Evolutionary conservation across 108 stramenopile species (phyloP), one percentile per base, ranked within the genome.

Genomic region (Stephanodiscus minutulus): DNA sequence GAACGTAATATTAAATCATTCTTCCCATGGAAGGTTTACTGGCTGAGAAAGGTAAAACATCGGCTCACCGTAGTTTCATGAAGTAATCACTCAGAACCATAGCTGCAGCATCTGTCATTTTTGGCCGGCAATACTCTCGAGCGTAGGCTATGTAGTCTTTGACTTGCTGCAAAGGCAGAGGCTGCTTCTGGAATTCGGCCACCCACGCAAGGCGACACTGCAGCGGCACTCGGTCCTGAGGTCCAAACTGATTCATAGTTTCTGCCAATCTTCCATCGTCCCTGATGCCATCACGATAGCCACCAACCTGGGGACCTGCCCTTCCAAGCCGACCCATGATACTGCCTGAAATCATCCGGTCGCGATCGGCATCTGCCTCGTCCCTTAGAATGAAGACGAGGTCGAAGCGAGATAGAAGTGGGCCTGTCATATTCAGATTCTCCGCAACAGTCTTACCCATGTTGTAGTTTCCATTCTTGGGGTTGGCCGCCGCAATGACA

Each of bases 401-500:
- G 77, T 99, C 99, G 72, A 99, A 99, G 2, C 99, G 88, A 8
- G 94, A 94, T 18, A 99, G 87, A 44, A 99, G 79, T 7, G 99
- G 97, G 25, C 96, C 84, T 18, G 92, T 85, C 95, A 99, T 94
- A 61, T 85, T 86, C 1, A 98, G 65, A 79, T 98, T 98, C 70
- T 98, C 98, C 0, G 91, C 88, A 1, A 99, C 96, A 33, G 92
- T 91, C 64, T 92, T 94, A 60, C 84, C 74, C 79, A 96, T 85
- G 66, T 97, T 88, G 82, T 98, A 99, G 60, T 89, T 90, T 24
- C 99, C 99, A 63, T 92, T 92, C 62, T 91, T 92, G 17, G 99
- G 99, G 81, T 99, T 99, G 11, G 99, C 99, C 1, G 99, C 99
- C 17, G 97, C 99, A 61, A 99, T 84, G 41, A 99, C 86, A 61